Conservation (phyloP, 192 early-diverging fungal genomes). For the Backusella mclennaniae region DNA sequence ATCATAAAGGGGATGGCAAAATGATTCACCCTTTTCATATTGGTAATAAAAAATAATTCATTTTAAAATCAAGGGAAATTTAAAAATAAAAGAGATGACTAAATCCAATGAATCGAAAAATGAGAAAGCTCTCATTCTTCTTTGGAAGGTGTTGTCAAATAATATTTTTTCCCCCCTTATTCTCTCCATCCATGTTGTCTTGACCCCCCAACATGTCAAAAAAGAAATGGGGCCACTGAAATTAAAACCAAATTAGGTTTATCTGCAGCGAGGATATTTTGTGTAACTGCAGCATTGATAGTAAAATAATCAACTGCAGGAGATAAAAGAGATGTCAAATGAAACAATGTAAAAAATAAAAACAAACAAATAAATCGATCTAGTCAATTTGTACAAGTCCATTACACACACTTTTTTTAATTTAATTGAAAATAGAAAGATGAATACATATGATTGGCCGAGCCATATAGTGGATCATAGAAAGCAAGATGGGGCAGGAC, state of each 20-base stretch:
- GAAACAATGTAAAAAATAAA: neutral
- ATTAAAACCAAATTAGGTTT: neutral
- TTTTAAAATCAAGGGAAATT: no score
- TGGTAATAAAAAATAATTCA: no score
- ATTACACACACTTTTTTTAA: neutral
- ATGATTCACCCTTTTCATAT: no score
- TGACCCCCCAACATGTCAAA: neutral
- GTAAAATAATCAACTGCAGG: neutral
- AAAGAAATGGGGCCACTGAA: neutral
- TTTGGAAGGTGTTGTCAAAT: no score
- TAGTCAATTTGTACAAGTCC: no score
- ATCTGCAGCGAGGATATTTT: neutral
- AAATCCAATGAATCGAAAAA: no score
- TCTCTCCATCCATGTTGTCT: neutral
- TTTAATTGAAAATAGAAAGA: neutral
- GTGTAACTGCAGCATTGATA: neutral
- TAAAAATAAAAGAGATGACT: no score
- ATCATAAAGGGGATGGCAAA: no score
- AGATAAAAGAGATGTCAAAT: neutral
- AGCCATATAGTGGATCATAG: neutral
- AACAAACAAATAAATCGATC: neutral
- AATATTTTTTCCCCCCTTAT: no score
- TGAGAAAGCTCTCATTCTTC: no score
- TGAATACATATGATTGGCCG: neutral
- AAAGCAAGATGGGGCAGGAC: neutral